A percentile compares a stretch with the other conserved stretches of the same genome.
phyloP scores from a whole-genome alignment of 2,329 filamentous ascomycete species.

The Aspergillus texensis region DNA sequence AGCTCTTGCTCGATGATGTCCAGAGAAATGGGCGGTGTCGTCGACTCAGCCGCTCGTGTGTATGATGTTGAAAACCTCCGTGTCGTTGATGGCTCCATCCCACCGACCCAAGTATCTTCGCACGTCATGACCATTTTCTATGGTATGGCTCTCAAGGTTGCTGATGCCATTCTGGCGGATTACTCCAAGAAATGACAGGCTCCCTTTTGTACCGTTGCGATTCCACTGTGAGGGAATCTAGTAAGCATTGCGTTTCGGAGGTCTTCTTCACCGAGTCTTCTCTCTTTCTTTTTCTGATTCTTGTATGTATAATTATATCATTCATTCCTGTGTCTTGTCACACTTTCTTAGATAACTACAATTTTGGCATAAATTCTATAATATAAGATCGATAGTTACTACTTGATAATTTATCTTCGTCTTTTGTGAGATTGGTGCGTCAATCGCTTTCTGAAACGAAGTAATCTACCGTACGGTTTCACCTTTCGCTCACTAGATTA shows the following conservation, averaged over 20 bases:
- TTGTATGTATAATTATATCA: not conserved
- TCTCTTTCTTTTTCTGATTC: not conserved
- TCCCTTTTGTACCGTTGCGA: too few species aligned
- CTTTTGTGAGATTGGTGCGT: not conserved
- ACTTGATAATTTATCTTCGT: not conserved
- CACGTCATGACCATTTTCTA: conserved; percentile 37
- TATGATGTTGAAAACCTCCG: conserved; percentile 37
- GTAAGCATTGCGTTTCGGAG: not conserved
- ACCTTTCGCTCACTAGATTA: not conserved
- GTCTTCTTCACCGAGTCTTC: not conserved
- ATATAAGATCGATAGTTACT: not conserved
- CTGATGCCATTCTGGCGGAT: conserved; percentile 20
- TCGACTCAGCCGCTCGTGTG: conserved; percentile 31
- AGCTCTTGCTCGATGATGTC: conserved; percentile 39
- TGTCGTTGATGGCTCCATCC: conserved; percentile 41
- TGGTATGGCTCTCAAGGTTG: conserved; percentile 31
- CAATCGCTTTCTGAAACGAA: not conserved
- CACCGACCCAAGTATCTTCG: conserved; percentile 35
- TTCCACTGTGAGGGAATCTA: not conserved
- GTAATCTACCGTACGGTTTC: not conserved
- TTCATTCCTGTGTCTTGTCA: too few species aligned
- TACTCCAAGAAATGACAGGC: conserved; percentile 2
- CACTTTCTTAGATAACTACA: not conserved
- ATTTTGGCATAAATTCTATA: not conserved
- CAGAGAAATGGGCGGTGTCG: conserved; percentile 35